Evolutionary conservation across 768 basidiomycete genomes (phyloP).

Genomic region (Russula sp.): DNA sequence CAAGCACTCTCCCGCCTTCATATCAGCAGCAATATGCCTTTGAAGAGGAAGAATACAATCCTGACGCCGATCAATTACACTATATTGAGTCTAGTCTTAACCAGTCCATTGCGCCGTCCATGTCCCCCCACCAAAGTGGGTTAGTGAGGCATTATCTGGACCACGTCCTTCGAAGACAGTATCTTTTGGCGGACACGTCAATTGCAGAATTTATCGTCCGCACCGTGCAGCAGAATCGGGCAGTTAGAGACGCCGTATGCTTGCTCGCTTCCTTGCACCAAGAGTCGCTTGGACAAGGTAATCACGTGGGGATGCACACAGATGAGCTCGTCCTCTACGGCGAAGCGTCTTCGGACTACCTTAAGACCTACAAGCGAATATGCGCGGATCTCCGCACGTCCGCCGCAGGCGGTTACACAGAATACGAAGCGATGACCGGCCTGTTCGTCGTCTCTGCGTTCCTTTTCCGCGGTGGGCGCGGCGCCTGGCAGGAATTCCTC

Average conservation of each 20-base stretch:
- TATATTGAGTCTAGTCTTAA: constrained; percentile 23
- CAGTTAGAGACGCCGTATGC: constrained; percentile 53
- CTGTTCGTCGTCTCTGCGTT: constrained; percentile 69
- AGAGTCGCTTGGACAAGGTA: constrained; percentile 28
- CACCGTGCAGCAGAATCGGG: constrained; percentile 40
- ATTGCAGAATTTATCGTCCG: constrained; percentile 44
- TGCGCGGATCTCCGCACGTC: constrained; percentile 22
- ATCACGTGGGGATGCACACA: neutral
- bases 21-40: constrained; percentile 21
- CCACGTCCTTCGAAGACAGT: constrained; percentile 61
- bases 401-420: constrained; percentile 30
- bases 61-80: constrained; percentile 11
- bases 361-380: constrained; percentile 25
- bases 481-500: constrained; percentile 65
- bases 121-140: constrained; percentile 26
- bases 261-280: constrained; percentile 58
- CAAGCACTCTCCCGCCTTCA: constrained; percentile 18
- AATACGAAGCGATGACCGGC: constrained; percentile 75
- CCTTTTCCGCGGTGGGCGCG: constrained; percentile 72
- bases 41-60: constrained; percentile 22
- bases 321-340: constrained; percentile 5
- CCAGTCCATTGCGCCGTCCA: constrained; percentile 23
- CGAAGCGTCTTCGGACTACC: constrained; percentile 16
- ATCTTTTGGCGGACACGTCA: constrained; percentile 54
- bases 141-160: constrained; percentile 47